A percentile compares a stretch with the other conserved stretches of the same genome.
Conservation (phyloP, 2,329 filamentous ascomycete genomes). For the Podosphaera xanthii region DNA sequence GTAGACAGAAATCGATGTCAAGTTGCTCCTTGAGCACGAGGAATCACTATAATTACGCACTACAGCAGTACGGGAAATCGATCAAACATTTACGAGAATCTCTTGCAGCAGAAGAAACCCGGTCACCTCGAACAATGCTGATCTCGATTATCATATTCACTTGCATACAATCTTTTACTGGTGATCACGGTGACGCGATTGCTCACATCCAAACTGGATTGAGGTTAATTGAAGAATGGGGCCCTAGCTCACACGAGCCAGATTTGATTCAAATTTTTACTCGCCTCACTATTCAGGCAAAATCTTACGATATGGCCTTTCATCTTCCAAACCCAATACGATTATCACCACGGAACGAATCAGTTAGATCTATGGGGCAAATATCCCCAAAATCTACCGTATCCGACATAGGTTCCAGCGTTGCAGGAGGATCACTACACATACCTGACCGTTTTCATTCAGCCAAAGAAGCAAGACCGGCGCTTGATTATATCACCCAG, state of each 20-base stretch:
- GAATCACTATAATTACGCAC: slow-evolving; percentile 34
- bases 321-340: slow-evolving; percentile 39
- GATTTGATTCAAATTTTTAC: slow-evolving; percentile 41
- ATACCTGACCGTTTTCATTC: slow-evolving; percentile 21
- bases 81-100: slow-evolving; percentile 26
- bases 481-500: slow-evolving; percentile 33
- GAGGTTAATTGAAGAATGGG: slow-evolving; percentile 28
- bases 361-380: neutral
- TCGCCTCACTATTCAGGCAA: slow-evolving; percentile 38
- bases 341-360: slow-evolving; percentile 18
- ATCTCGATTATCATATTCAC: slow-evolving; percentile 42
- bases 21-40: slow-evolving; percentile 19
- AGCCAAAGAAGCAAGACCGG: slow-evolving; percentile 29
- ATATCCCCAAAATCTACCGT: slow-evolving; percentile 8
- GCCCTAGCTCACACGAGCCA: slow-evolving; percentile 21
- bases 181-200: slow-evolving; percentile 38
- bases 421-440: slow-evolving; percentile 5
- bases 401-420: slow-evolving; percentile 16
- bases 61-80: slow-evolving; percentile 35
- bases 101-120: slow-evolving; percentile 20
- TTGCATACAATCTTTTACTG: slow-evolving; percentile 46
- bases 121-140: slow-evolving; percentile 29
- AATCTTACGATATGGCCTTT: slow-evolving; percentile 46
- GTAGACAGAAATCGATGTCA: slow-evolving; percentile 20
- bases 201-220: slow-evolving; percentile 36